Percentiles rank a stretch among this genome's conserved stretches.
Conservation (phyloP, 2,329 filamentous ascomycete species). For the Penicillium italicum region DNA sequence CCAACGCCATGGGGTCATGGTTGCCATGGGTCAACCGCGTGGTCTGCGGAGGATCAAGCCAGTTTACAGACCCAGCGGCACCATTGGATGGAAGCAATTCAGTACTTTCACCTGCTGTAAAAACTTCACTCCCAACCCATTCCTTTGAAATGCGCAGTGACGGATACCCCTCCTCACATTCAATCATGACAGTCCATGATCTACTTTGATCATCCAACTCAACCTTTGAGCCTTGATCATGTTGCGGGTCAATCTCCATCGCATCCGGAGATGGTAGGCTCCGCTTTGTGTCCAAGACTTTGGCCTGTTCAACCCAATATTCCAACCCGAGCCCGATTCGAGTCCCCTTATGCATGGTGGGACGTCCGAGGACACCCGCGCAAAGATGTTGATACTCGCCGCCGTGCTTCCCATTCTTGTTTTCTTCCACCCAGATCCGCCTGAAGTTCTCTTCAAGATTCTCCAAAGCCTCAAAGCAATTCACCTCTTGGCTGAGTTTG, state of each 20-base stretch:
- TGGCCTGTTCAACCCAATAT: constrained; percentile 43
- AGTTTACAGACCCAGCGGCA: constrained; percentile 33
- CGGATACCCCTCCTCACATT: constrained; percentile 46
- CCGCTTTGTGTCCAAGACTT: constrained; percentile 31
- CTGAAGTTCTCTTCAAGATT: constrained; percentile 42
- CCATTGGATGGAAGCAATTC: constrained; percentile 22
- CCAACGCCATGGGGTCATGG: constrained; percentile 37
- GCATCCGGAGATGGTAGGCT: constrained; percentile 26
- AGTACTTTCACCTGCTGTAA: constrained; percentile 29
- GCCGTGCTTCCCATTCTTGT: constrained; percentile 28
- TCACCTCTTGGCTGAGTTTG: constrained; percentile 43
- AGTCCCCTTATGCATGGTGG: constrained; percentile 39
- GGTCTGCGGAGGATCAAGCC: constrained; percentile 39
- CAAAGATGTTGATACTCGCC: constrained; percentile 41
- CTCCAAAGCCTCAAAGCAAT: constrained; percentile 47
- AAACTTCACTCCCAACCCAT: constrained; percentile 39
- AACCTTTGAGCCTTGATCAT: constrained; percentile 19
- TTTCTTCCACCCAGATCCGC: constrained; percentile 44
- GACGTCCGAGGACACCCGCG: constrained; percentile 40
- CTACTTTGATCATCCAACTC: constrained; percentile 20
- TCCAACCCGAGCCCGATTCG: constrained; percentile 42
- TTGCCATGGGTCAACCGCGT: constrained; percentile 32
- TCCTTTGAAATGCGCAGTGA: constrained; percentile 44
- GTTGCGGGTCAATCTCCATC: constrained; percentile 33
- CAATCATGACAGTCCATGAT: constrained; percentile 39